phyloP scores from a whole-genome alignment of 495 filamentous ascomycete genomes.

The Lineolata rhizophorae region DNA sequence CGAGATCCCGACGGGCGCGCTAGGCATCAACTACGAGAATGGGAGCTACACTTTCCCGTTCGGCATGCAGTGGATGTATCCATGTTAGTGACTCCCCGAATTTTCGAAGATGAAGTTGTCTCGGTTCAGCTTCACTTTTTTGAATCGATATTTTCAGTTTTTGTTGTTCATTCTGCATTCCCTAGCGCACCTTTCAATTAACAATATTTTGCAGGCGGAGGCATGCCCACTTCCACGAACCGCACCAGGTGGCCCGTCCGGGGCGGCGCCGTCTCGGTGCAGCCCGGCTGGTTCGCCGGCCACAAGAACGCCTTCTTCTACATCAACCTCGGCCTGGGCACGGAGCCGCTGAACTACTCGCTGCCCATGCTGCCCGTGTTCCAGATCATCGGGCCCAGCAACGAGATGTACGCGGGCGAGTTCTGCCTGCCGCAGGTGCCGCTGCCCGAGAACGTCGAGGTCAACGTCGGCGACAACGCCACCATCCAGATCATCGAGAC shows the following conservation, averaged over 20 bases:
- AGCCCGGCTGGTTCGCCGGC: constrained; percentile 91
- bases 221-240: constrained; percentile 56
- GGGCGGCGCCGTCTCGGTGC: constrained; percentile 70
- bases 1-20: constrained; percentile 22
- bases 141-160: no score
- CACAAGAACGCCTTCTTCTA: constrained; percentile 74
- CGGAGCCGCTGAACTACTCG: constrained; percentile 67
- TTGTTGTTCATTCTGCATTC: constrained; percentile 2
- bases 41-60: constrained; percentile 40
- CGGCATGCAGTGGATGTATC: constrained; percentile 97
- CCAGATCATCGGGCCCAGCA: constrained; percentile 64
- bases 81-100: constrained; percentile 57
- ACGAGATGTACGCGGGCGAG: constrained; percentile 61
- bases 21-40: constrained; percentile 21
- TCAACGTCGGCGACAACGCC: constrained; percentile 66
- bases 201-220: constrained; percentile 42
- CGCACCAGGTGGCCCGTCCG: constrained; percentile 76
- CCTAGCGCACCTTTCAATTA: not conserved
- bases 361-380: constrained; percentile 65
- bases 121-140: no score
- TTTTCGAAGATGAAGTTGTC: no score
- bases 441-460: constrained; percentile 49
- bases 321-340: constrained; percentile 83
- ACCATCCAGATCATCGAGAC: constrained; percentile 88
- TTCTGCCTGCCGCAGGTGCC: constrained; percentile 83